phyloP scores from a whole-genome alignment of 495 filamentous ascomycete genomes.

The Neurospora discreta region DNA sequence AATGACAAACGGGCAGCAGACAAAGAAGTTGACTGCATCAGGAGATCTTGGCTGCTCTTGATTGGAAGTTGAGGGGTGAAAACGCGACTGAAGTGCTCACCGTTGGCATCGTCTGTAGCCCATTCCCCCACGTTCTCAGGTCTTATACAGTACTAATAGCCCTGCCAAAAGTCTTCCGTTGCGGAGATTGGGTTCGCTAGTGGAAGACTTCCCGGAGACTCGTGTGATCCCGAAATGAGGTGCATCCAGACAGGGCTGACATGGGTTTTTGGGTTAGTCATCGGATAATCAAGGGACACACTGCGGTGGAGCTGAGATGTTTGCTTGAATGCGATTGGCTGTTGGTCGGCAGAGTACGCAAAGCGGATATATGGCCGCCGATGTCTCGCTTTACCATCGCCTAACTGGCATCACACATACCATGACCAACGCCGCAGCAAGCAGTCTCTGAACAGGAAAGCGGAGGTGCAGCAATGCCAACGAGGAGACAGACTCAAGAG shows the following conservation, averaged over 20 bases:
- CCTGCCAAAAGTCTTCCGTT: not conserved
- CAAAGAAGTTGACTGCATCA: not conserved
- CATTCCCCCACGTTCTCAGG: not conserved
- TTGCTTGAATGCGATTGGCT: not conserved
- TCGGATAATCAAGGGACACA: not conserved
- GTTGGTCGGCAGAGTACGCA: not conserved
- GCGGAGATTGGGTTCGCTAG: not conserved
- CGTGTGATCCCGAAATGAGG: not conserved
- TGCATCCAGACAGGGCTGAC: not conserved
- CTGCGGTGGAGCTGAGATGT: not conserved
- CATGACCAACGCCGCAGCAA: slow-evolving; percentile 6
- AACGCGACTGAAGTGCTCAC: not conserved
- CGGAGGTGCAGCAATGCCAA: not conserved
- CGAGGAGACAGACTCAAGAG: not conserved
- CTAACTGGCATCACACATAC: slow-evolving; percentile 2
- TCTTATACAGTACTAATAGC: not conserved
- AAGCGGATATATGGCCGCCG: not conserved
- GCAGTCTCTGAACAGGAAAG: not conserved
- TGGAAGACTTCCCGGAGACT: not conserved
- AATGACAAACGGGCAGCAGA: not conserved
- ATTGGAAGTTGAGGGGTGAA: not conserved
- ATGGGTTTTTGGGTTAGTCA: not conserved
- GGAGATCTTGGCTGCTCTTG: not conserved
- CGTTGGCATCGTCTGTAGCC: not conserved
- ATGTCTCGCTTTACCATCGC: slow-evolving; percentile 7